These are phyloP conservation scores for Petunia secreta DNA, from an alignment of 257 asterid genomes.

Conservation along the genomic window DNA sequence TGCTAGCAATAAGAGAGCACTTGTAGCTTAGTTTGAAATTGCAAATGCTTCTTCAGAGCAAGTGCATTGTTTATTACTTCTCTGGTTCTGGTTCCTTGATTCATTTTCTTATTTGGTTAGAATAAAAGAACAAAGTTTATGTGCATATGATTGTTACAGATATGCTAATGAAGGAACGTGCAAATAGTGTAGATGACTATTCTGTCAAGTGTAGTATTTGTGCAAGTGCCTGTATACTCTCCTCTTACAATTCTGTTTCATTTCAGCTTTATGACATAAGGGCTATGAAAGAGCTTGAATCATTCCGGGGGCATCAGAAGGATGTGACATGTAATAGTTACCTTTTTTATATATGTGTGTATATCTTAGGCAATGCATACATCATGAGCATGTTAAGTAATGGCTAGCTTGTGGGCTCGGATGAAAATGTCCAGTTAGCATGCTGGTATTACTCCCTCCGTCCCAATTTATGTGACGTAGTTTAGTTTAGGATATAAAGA, in stretches of 20 bases:
- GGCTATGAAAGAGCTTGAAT: slow-evolving; percentile 97
- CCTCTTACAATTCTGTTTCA: slow-evolving; percentile 28
- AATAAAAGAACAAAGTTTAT: slow-evolving; percentile 13
- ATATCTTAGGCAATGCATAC: slow-evolving; percentile 7
- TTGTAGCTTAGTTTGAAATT: not conserved
- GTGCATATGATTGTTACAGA: not conserved
- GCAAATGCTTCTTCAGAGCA: slow-evolving; percentile 20
- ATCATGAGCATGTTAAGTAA: not conserved
- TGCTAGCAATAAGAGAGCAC: not conserved
- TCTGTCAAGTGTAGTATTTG: not conserved
- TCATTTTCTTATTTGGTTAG: not conserved
- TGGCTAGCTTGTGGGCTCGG: not conserved
- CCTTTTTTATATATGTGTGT: slow-evolving; percentile 15
- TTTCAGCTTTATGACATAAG: slow-evolving; percentile 95
- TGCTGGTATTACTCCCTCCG: not conserved
- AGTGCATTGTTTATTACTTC: not conserved
- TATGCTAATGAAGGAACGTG: slow-evolving; percentile 6
- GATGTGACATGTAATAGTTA: slow-evolving; percentile 79
- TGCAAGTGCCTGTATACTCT: slow-evolving; percentile 18
- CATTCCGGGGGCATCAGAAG: slow-evolving; percentile 95
- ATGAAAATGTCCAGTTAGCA: slow-evolving; percentile 13
- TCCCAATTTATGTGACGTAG: too few relatives aligned
- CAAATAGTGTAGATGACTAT: slow-evolving; percentile 9
- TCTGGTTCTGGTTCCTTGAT: not conserved
- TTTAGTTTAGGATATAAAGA: too few relatives aligned